phyloP scores from a whole-genome alignment of 1,284 basidiomycete genomes.

The Puccinia novopanici region DNA sequence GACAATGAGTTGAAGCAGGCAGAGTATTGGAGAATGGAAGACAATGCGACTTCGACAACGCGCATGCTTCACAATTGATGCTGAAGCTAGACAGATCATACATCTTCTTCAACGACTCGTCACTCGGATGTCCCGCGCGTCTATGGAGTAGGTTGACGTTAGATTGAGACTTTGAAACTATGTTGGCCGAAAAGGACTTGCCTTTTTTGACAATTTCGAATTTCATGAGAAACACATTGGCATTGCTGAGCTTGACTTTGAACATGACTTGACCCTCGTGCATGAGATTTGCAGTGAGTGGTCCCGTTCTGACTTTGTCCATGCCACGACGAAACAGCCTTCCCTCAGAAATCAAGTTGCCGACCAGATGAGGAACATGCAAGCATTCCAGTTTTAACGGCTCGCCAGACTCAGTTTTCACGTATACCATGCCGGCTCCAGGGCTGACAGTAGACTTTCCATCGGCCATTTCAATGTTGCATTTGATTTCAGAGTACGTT shows the following conservation, averaged over 20 bases:
- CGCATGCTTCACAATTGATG: neutral
- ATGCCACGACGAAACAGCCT: neutral
- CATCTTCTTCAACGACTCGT: neutral
- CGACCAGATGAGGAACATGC: slow-evolving; percentile 20
- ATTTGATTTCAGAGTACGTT: too few relatives aligned
- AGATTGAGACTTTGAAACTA: neutral
- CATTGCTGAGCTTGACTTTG: neutral
- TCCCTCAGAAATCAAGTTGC: slow-evolving; percentile 3
- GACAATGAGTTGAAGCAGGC: neutral
- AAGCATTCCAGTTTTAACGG: neutral
- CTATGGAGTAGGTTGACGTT: neutral
- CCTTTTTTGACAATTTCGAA: neutral
- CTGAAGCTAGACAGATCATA: neutral
- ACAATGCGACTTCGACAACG: slow-evolving; percentile 19
- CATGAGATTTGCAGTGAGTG: neutral
- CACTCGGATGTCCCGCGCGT: slow-evolving; percentile 8
- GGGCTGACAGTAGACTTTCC: too few relatives aligned
- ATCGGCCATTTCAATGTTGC: too few relatives aligned
- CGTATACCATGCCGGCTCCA: too few relatives aligned
- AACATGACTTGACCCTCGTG: neutral
- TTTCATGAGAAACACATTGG: neutral
- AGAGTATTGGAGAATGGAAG: neutral
- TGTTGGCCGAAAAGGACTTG: neutral
- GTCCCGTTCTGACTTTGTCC: neutral
- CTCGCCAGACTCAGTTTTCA: too few relatives aligned